Conservation (phyloP, 352 stramenopile genomes). For the Phytophthora megakarya region DNA sequence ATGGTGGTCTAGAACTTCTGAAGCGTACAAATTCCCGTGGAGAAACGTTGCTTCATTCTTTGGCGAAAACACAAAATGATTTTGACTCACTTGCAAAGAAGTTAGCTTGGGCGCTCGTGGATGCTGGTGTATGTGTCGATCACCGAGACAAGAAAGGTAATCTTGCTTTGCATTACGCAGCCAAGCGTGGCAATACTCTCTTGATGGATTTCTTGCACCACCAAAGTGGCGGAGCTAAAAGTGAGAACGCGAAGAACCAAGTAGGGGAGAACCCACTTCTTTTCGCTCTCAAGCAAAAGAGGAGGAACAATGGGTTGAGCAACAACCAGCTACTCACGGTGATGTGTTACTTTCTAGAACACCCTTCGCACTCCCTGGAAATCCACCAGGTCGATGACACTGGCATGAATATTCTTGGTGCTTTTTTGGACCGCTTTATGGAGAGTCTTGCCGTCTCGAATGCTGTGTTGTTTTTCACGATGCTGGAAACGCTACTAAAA, state of each 20-base stretch:
- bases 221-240: slow-evolving; percentile 37
- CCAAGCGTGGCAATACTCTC: slow-evolving; percentile 53
- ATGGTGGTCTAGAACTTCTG: slow-evolving; percentile 38
- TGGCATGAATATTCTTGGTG: slow-evolving; percentile 55
- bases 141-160: slow-evolving; percentile 44
- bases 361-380: slow-evolving; percentile 45
- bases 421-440: slow-evolving; percentile 65
- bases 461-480: slow-evolving; percentile 37
- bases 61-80: slow-evolving; percentile 54
- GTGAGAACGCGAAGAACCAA: slow-evolving; percentile 48
- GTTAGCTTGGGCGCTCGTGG: slow-evolving; percentile 74
- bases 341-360: slow-evolving; percentile 55
- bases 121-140: slow-evolving; percentile 45
- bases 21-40: slow-evolving; percentile 46
- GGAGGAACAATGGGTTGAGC: slow-evolving; percentile 29
- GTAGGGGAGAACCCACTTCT: slow-evolving; percentile 58
- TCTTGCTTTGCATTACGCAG: slow-evolving; percentile 65
- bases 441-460: slow-evolving; percentile 27
- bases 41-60: slow-evolving; percentile 65
- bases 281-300: slow-evolving; percentile 55
- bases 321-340: slow-evolving; percentile 39
- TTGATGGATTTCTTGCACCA: slow-evolving; percentile 79
- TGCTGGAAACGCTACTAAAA: slow-evolving; percentile 62
- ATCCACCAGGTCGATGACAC: slow-evolving; percentile 33
- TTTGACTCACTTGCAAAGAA: slow-evolving; percentile 61